These are phyloP conservation scores for Rhynchospora pubera DNA, from an alignment of 176 grass and related monocot genomes.

Conservation along the genomic window DNA sequence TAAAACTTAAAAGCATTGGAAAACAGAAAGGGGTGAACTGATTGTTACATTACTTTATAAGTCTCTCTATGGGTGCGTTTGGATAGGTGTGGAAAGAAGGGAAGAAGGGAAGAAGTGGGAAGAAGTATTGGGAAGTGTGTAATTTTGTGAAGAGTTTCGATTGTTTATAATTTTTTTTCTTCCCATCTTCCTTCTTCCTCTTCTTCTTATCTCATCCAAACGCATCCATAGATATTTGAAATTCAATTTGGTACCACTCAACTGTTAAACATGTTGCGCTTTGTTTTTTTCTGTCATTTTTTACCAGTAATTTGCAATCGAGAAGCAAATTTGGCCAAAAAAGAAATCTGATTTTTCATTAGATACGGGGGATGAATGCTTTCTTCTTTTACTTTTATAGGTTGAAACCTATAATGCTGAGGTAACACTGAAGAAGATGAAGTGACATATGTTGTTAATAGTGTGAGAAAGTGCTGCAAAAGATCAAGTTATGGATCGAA, in stretches of 20 bases:
- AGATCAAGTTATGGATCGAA: too few species aligned
- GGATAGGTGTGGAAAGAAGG: too few species aligned
- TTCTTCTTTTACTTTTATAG: conserved; percentile 32
- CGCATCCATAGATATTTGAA: background rate
- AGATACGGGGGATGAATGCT: background rate
- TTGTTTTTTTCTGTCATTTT: background rate
- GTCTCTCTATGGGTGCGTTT: too few species aligned
- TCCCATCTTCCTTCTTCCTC: too few species aligned
- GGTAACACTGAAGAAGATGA: conserved; percentile 70
- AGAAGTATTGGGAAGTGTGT: too few species aligned
- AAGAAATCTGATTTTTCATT: background rate
- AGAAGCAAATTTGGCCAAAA: background rate
- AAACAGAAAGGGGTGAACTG: background rate
- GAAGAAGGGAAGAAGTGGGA: too few species aligned
- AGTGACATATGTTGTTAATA: too few species aligned
- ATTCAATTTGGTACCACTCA: background rate
- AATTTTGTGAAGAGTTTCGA: too few species aligned
- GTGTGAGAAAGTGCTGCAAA: too few species aligned
- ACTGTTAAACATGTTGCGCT: background rate
- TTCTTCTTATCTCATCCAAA: too few species aligned
- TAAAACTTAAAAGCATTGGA: background rate
- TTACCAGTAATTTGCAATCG: background rate
- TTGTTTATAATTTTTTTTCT: too few species aligned
- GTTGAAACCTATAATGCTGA: conserved; percentile 58
- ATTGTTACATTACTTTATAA: background rate